Percentiles rank a stretch among this genome's conserved stretches.
Evolutionary conservation across 176 grass and related monocot species (phyloP).

Genomic region (Cymbopogon citratus): DNA sequence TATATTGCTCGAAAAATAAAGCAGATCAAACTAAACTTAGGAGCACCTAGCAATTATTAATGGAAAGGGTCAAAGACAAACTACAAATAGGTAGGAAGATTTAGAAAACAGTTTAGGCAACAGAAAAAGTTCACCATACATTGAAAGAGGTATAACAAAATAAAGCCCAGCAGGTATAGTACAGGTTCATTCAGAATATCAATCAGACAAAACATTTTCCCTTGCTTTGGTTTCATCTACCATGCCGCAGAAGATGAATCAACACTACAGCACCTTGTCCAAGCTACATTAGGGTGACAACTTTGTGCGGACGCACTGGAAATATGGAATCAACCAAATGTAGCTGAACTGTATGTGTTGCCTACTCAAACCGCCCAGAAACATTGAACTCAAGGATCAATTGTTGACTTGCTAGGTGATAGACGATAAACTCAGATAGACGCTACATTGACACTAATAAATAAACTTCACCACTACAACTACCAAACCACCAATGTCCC

Average conservation of each 20-base stretch:
- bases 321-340: not conserved
- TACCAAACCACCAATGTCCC: not conserved
- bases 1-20: not conserved
- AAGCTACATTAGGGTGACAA: not conserved
- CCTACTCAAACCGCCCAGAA: not conserved
- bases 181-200: conserved; percentile 1
- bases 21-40: not conserved
- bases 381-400: not conserved
- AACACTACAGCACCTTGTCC: not conserved
- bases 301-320: not conserved
- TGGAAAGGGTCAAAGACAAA: not conserved
- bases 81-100: not conserved
- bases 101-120: not conserved
- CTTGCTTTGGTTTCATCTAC: not conserved
- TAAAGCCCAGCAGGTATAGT: not conserved
- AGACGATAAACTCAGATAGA: not conserved
- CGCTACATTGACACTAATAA: not conserved
- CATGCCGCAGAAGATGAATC: not conserved
- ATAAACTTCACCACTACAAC: not conserved
- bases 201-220: not conserved
- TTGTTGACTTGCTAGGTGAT: not conserved
- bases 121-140: not conserved
- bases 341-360: not conserved
- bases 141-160: not conserved
- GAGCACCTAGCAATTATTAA: not conserved